A percentile compares a stretch with the other conserved stretches of the same genome.
phyloP scores from a whole-genome alignment of 495 filamentous ascomycete species.

The Neurospora cerealis region DNA sequence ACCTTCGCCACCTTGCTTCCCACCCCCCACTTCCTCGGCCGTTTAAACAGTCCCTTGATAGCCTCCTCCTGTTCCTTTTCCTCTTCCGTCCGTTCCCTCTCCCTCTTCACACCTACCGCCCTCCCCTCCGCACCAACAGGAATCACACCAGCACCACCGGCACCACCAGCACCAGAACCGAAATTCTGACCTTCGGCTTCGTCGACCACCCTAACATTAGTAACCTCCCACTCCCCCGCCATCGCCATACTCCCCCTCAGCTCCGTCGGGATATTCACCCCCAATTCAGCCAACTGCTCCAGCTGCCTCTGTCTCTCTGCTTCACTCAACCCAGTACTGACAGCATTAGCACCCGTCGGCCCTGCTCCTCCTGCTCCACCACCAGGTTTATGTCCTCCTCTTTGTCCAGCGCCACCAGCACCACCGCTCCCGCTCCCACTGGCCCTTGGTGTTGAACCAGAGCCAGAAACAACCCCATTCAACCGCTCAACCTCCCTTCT shows the following conservation, averaged over 20 bases:
- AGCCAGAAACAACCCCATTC: constrained; percentile 57
- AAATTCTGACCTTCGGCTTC: too few relatives aligned
- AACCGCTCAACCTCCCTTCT: constrained; percentile 80
- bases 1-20: constrained; percentile 56
- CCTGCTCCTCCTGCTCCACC: background rate
- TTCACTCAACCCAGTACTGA: constrained; percentile 31
- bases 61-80: constrained; percentile 53
- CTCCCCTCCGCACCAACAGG: constrained; percentile 28
- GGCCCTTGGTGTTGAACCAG: constrained; percentile 7
- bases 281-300: constrained; percentile 78
- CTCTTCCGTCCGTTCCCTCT: constrained; percentile 51
- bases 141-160: background rate
- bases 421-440: constrained; percentile 9
- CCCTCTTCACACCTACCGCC: constrained; percentile 58
- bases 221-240: constrained; percentile 82
- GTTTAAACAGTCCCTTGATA: constrained; percentile 45
- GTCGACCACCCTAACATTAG: constrained; percentile 41
- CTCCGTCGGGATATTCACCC: constrained; percentile 75
- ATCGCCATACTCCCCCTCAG: constrained; percentile 71
- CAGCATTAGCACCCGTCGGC: constrained; percentile 6
- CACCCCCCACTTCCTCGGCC: constrained; percentile 63
- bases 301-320: constrained; percentile 76
- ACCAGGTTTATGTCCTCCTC: background rate
- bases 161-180: background rate
- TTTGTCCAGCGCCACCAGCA: background rate